These are phyloP conservation scores for Penicillium goetzii DNA, from an alignment of 495 filamentous ascomycete genomes.

Conservation along the genomic window DNA sequence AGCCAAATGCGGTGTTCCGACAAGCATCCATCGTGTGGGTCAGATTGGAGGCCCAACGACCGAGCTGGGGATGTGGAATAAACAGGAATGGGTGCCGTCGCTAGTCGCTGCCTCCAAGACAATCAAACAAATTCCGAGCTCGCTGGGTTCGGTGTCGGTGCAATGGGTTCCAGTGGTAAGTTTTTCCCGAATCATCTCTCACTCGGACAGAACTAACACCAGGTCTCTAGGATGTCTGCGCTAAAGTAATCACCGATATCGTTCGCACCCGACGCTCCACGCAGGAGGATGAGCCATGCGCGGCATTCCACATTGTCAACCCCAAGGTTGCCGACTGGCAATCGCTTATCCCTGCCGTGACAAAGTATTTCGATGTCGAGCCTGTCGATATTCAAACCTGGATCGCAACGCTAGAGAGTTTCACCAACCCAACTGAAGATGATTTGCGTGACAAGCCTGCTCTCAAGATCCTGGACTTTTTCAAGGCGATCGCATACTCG, in stretches of 20 bases:
- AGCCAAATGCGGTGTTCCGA: constrained; percentile 41
- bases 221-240: constrained; percentile 17
- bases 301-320: constrained; percentile 35
- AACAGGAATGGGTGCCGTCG: constrained; percentile 33
- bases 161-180: constrained; percentile 29
- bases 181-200: background rate
- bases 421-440: constrained; percentile 16
- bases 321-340: constrained; percentile 26
- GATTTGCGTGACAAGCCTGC: constrained; percentile 30
- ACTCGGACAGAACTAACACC: background rate
- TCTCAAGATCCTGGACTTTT: constrained; percentile 33
- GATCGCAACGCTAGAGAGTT: constrained; percentile 23
- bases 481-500: constrained; percentile 14
- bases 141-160: constrained; percentile 18
- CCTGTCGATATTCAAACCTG: constrained; percentile 24
- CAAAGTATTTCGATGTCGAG: constrained; percentile 13
- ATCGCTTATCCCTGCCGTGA: constrained; percentile 16
- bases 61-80: constrained; percentile 33
- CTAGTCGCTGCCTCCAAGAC: constrained; percentile 29
- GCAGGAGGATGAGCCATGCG: constrained; percentile 9
- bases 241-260: constrained; percentile 23
- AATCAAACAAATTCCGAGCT: constrained; percentile 22
- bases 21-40: constrained; percentile 54
- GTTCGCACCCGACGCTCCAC: constrained; percentile 15
- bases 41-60: constrained; percentile 55